Evolutionary conservation across 208 protist genomes (phyloP), one percentile per base, ranked within the genome.

Genomic region (Trypanosoma scelopori): DNA sequence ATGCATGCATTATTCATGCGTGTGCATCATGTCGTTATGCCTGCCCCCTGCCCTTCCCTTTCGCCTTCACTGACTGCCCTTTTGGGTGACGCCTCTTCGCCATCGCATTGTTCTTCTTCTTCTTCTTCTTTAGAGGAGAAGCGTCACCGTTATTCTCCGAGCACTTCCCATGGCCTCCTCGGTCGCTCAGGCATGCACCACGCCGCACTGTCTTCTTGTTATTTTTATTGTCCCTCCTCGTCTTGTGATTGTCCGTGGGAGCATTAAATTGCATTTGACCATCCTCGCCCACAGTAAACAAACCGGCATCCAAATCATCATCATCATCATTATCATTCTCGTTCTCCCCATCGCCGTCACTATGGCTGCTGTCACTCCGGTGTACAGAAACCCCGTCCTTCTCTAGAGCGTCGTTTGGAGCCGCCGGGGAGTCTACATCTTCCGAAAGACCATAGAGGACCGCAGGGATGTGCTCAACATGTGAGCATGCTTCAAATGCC

Each of bases 391-490:
- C 59, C 3, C 55, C 51, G 6, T 74, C 69, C 1, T 71, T 67
- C 12, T 74, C 76, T 22, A 55, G 65, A 20, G 50, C 51, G n/a
- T 71, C 55, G 28, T 2, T 46, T n/a, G 75, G 76, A 12, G 57
- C n/a, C 35, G 52, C 35, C 9, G 73, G 76, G 9, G 51, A 65
- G 12, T 62, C 71, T 3, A 74, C 78, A 28, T 42, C 61, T 28
- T 85, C 81, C 13, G 58, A 12, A 58, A 87, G 77, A 58, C 76
- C 78, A 73, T 86, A 95, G 53, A 95, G 68, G 47, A 76, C 61
- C 27, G 86, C 82, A 5, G 89, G 85, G n/a, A 92, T 69, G 76
- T 93, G 86, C 69, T 89, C 84, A 16, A 95, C 72, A 51, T 66
- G 28, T 18, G 68, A 22, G 63, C 55, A 57, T 49, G 65, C 58